Evolutionary conservation across 768 basidiomycete species (phyloP), one percentile per base, ranked within the genome.

Genomic region (Rubroboletus satanas): DNA sequence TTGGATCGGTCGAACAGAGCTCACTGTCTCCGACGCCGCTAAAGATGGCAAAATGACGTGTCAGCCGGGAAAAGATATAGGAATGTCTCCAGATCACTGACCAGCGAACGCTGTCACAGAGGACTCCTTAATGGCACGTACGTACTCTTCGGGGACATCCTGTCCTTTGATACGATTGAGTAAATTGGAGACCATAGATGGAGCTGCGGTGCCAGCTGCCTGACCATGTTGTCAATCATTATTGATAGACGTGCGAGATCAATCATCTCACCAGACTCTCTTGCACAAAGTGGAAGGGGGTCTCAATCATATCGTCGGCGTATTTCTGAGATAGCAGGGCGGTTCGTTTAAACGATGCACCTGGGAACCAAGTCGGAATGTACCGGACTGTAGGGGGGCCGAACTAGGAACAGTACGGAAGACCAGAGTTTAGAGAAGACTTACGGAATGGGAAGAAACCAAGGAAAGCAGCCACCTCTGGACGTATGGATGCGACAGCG

Each of bases 321-420:
- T 59, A 65, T 37, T 61, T 57, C 4, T 49, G 57, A 12, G 57
- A 69, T 1, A 60, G 41, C 21, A 58, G 1, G 9, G 73, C 76
- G 7, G 50, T 60, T 41, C 62, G 60, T 54, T 73, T 68, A 45
- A 75, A 74, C 0, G 66, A 65, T 9, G 70, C 68, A 9, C 77
- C 75, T 0, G 77, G 76, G 35, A 75, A 54, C 76, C 76, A 78
- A 3, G 67, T 43, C 5, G 76, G 76, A 15, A 77, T 56, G 33
- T 71, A 58, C 41, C 61, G 65, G 29, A 77, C 73, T 75, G 44
- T 6, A 18, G 26, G 28, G 5, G 14, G 9, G n/a, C 7, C 5
- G 10, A 45, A 31, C 7, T 53, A 2, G 41, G 23, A 45, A 5
- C 2, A 15, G 23, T 45, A 35, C 5, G 2, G 39, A 36, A 28